Percentiles rank a stretch among this genome's conserved stretches.
Conservation (phyloP, 176 grass and related monocot species). For the Triticum urartu region DNA sequence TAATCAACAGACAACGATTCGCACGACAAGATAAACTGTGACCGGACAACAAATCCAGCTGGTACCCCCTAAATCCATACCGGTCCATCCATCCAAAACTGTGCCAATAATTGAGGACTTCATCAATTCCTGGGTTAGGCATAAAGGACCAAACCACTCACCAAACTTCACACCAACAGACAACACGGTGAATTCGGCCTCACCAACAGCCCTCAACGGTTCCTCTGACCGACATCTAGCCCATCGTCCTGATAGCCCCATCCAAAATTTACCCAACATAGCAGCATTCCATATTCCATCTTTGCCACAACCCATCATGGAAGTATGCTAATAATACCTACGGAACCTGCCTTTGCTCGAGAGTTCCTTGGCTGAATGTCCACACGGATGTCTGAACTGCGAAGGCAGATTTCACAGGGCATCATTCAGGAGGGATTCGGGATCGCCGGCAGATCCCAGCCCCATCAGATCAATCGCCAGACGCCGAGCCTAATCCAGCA, state of each 20-base stretch:
- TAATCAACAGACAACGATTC: constrained; percentile 4
- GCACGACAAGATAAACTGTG: neutral
- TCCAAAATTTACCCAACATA: neutral
- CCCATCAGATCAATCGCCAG: neutral
- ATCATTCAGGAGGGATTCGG: constrained; percentile 6
- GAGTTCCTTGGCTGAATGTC: neutral
- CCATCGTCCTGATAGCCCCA: neutral
- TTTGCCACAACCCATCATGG: neutral
- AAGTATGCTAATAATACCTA: neutral
- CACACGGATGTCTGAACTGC: neutral
- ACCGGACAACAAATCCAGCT: constrained; percentile 20
- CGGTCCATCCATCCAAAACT: constrained; percentile 14
- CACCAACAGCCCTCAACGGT: neutral
- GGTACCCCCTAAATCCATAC: neutral
- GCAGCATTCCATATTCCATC: neutral
- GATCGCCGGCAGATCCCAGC: neutral
- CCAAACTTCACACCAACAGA: neutral
- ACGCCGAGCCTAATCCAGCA: neutral
- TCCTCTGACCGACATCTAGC: neutral
- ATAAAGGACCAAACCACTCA: constrained; percentile 10
- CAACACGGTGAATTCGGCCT: neutral
- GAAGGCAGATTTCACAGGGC: neutral
- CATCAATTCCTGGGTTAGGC: constrained; percentile 8
- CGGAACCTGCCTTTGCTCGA: neutral
- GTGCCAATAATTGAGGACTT: neutral